These are phyloP conservation scores for Diplogelasinospora grovesii DNA, from an alignment of 495 filamentous ascomycete species.

Conservation along the genomic window DNA sequence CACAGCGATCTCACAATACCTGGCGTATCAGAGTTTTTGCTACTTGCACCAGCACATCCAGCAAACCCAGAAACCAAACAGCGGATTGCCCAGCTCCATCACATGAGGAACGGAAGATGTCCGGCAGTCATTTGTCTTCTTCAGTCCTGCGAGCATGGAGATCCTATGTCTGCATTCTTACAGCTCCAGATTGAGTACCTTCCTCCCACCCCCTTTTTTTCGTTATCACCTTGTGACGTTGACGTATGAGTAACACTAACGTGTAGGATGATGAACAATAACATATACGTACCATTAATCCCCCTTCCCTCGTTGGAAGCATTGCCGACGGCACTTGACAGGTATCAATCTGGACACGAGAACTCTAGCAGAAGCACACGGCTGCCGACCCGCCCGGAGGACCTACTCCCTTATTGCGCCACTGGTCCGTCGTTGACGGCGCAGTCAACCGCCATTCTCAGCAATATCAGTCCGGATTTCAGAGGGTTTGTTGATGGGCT, in stretches of 20 bases:
- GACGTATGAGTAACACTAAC: too few relatives aligned
- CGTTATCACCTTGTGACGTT: too few relatives aligned
- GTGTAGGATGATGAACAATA: conserved; percentile 18
- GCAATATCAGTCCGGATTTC: conserved; percentile 42
- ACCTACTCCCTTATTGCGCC: conserved; percentile 44
- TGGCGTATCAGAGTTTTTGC: too few relatives aligned
- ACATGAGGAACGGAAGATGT: too few relatives aligned
- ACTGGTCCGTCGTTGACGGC: conserved; percentile 25
- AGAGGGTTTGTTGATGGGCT: conserved; percentile 40
- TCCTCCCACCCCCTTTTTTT: too few relatives aligned
- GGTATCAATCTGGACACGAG: conserved; percentile 21
- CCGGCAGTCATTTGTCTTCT: too few relatives aligned
- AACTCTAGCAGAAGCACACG: not conserved
- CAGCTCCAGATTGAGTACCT: too few relatives aligned
- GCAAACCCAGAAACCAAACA: too few relatives aligned
- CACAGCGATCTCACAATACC: not conserved
- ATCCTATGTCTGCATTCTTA: too few relatives aligned
- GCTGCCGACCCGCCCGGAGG: conserved; percentile 10
- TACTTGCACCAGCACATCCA: too few relatives aligned
- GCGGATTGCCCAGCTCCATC: not conserved
- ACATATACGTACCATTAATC: conserved; percentile 27
- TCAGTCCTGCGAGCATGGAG: too few relatives aligned
- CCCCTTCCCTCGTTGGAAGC: conserved; percentile 23
- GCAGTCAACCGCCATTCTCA: conserved; percentile 43
- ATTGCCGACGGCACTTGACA: conserved; percentile 21